A percentile compares a stretch with the other conserved stretches of the same genome.
Conservation (phyloP, 2,329 filamentous ascomycete genomes). For the Calonectria naviculata region DNA sequence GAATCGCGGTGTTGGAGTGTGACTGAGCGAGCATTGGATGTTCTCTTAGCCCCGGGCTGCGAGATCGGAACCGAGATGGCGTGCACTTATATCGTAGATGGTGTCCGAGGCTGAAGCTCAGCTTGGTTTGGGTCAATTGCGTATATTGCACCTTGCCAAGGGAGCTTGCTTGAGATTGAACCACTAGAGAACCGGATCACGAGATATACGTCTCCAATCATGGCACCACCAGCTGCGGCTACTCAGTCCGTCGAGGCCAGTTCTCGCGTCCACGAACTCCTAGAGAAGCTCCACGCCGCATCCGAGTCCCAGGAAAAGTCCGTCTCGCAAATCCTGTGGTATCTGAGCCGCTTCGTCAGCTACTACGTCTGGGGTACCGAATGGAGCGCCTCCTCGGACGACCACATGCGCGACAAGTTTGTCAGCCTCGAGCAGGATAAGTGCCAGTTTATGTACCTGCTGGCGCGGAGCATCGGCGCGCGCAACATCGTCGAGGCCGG, state of each 20-base stretch:
- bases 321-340: constrained; percentile 40
- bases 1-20: neutral
- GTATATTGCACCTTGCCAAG: constrained; percentile 17
- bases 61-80: constrained; percentile 26
- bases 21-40: neutral
- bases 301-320: constrained; percentile 41
- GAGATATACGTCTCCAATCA: neutral
- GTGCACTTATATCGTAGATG: neutral
- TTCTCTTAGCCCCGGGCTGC: constrained; percentile 1
- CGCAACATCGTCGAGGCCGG: constrained; percentile 69
- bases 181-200: too few species aligned
- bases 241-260: constrained; percentile 36
- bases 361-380: constrained; percentile 38
- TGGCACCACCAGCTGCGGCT: constrained; percentile 33
- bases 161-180: neutral
- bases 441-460: constrained; percentile 65
- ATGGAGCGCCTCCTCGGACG: constrained; percentile 42
- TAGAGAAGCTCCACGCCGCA: constrained; percentile 39
- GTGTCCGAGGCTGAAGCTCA: neutral
- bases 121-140: neutral
- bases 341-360: constrained; percentile 32
- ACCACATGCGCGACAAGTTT: constrained; percentile 65
- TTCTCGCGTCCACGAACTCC: constrained; percentile 38
- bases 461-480: constrained; percentile 60
- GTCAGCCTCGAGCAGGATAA: constrained; percentile 71